Percentiles rank a stretch among this genome's conserved stretches.
These are phyloP conservation scores for Ophiostoma perfectum DNA, from an alignment of 2,329 filamentous ascomycete species.

Conservation along the genomic window DNA sequence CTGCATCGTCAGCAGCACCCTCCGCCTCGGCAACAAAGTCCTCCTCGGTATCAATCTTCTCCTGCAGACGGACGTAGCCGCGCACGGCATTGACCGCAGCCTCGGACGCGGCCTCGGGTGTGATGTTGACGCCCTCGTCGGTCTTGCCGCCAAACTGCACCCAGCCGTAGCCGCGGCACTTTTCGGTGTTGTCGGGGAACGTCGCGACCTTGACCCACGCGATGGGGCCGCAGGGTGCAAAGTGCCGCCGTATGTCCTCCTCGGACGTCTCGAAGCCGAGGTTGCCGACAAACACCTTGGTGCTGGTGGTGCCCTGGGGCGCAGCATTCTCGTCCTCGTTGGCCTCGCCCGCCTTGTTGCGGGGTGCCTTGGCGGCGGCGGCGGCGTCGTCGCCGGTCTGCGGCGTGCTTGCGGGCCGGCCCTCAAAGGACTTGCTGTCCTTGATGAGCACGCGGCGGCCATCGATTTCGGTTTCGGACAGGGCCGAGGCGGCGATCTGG, in stretches of 20 bases:
- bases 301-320: conserved; percentile 47
- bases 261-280: conserved; percentile 76
- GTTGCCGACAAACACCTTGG: conserved; percentile 89
- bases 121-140: conserved; percentile 15
- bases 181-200: conserved; percentile 84
- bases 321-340: conserved; percentile 30
- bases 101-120: conserved; percentile 50
- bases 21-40: conserved; percentile 51
- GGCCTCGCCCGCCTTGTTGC: conserved; percentile 30
- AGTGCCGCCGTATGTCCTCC: conserved; percentile 74
- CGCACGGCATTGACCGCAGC: conserved; percentile 71
- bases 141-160: conserved; percentile 64
- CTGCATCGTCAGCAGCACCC: conserved; percentile 28
- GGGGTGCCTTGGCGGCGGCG: conserved; percentile 24
- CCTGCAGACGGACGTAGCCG: conserved; percentile 70
- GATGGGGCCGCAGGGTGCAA: conserved; percentile 77
- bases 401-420: conserved; percentile 52
- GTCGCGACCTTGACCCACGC: conserved; percentile 83
- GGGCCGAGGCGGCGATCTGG: conserved; percentile 69
- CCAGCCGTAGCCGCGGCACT: conserved; percentile 98
- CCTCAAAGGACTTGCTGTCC: conserved; percentile 82
- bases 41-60: conserved; percentile 57
- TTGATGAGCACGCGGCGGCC: conserved; percentile 88
- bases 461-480: conserved; percentile 76
- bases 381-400: conserved; percentile 21